Evolutionary conservation across 225 moss, liverwort and hornwort species (phyloP), one percentile per base, ranked within the genome.

Genomic region (Takakia lepidozioides): DNA sequence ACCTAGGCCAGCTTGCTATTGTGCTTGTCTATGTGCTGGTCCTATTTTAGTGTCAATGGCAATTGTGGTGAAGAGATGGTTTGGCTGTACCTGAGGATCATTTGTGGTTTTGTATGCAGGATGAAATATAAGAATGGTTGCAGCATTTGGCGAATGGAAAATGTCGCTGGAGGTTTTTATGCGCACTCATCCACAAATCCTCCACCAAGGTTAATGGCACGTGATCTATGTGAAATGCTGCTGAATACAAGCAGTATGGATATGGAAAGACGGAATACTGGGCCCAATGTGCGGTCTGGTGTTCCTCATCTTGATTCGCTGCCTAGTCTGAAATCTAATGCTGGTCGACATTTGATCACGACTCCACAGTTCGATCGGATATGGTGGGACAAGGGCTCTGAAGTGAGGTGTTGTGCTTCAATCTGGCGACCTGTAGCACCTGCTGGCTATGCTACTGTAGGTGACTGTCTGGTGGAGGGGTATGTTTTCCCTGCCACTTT

Each of bases 381-480:
- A 49, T 95, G 93, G 93, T 95, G 93, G 93, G 89, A 89, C 47
- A 95, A 87, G 64, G 93, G 84, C 27, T 81, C 89, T 55, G 86
- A 95, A 36, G 62, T 74, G 10, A 78, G 93, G 17, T 69, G 60
- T 52, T 43, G 73, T n/a, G 82, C 82, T 15, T 95, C 93, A 54
- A 84, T 95, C 58, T 95, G 93, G 93, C 86, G 93, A 37, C 84
- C 93, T 25, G 62, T 82, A 51, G 76, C 86, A 24, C 93, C 89
- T 50, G 49, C 76, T 51, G 93, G 93, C 44, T 90, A 95, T 82
- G 74, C 82, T 25, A 70, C 87, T 27, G 73, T 90, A 24, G 93
- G 93, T 49, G 93, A 95, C 59, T 95, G 93, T 66, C 80, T 95
- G 26, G 69, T 85, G 59, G 84, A 75, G 55, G 84, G 93, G 93